Conservation (phyloP, 176 grass and related monocot genomes). For the Aegilops umbellulata region DNA sequence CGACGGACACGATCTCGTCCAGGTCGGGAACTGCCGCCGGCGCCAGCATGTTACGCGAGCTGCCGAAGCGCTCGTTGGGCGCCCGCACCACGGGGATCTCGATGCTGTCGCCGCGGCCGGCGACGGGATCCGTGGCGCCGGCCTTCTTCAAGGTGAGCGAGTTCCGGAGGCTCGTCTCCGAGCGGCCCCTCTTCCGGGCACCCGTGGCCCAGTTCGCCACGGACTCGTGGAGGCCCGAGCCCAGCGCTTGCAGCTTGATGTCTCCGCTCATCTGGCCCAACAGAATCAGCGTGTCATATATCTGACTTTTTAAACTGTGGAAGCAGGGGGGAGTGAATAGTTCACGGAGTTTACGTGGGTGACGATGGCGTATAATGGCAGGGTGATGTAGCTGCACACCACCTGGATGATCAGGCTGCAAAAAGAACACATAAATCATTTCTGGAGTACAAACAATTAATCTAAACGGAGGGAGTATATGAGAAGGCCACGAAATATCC, state of each 20-base stretch:
- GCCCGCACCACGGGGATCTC: neutral
- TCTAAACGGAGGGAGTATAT: too few relatives aligned
- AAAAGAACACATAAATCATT: neutral
- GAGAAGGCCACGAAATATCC: neutral
- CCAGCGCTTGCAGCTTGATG: conserved; percentile 54
- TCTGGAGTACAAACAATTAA: too few relatives aligned
- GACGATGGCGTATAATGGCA: conserved; percentile 74
- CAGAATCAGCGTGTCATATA: neutral
- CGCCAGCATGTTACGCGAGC: neutral
- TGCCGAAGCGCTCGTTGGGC: neutral
- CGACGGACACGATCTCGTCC: conserved; percentile 28
- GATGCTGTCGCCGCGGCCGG: too few relatives aligned
- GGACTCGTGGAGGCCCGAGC: conserved; percentile 3
- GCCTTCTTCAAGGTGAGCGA: neutral
- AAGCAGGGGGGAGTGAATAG: neutral
- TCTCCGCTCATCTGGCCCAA: conserved; percentile 61
- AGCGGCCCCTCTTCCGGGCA: neutral
- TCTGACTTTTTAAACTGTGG: neutral
- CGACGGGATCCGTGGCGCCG: neutral
- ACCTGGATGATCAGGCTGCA: conserved; percentile 64
- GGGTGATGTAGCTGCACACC: conserved; percentile 83
- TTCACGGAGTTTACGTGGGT: conserved; percentile 50
- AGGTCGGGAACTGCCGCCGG: neutral
- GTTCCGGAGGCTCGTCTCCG: neutral
- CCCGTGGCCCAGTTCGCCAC: conserved; percentile 31